Base-by-base conservation (phyloP, 1,284 basidiomycete species). In the Wolfiporia cocos region DNA sequence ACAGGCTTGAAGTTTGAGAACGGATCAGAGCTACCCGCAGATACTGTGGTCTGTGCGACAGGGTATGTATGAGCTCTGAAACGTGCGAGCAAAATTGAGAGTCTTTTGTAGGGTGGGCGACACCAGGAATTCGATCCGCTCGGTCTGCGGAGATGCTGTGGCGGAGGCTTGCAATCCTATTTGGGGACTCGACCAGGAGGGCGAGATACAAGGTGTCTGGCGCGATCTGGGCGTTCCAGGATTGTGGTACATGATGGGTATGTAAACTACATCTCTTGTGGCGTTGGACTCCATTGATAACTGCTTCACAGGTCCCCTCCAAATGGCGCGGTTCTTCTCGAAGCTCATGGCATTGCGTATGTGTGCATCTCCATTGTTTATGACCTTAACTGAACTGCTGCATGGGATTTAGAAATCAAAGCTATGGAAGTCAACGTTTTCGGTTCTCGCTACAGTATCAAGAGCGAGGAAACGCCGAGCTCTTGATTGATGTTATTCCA, bases 41-140 rank as follows among this genome's bases (percentile, higher is more conserved):
- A 89, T 55, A 70, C 82, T 9, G 73, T 89, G 19, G 53, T 89
- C 14, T 78, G 81, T 57, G 76, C 78, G 1, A 84, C 80, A 4
- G 81, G 81, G 68, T 82, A 57, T 44, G 54, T 45, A 5, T n/a
- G 11, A 4, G 56, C 37, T 21, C 30, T 19, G 36, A 4, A 21
- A 15, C 23, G 21, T 48, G 37, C 10, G 30, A 23, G 10, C 11
- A 41, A 15, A 42, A 30, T 45, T 37, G 58, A 14, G 12, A 5
- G n/a, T n/a, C n/a, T n/a, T n/a, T n/a, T 5, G 14, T 38, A 75
- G 73, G 4, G 60, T 70, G 40, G 65, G 61, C 6, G 23, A 35
- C 19, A 17, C 24, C 4, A 41, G 33, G 23, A 62, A 71, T 46
- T 47, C 61, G 5, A 52, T 61, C 22, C 54, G 59, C 23, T 66